Conservation (phyloP, 352 stramenopile genomes). For the Phytophthora kernoviae region DNA sequence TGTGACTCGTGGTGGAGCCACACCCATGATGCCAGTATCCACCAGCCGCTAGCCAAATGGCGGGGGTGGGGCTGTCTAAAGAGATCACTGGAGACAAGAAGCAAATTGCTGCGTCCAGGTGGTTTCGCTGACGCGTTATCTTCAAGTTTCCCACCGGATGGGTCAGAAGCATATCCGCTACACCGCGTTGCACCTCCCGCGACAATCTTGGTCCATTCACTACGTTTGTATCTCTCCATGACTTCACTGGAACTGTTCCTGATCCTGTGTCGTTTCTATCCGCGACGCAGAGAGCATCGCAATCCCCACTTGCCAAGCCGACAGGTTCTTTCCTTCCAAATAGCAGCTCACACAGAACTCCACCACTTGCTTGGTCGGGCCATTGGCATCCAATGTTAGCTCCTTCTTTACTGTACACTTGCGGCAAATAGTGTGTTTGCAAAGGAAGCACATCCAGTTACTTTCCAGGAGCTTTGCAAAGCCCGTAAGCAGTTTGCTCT, state of each 20-base stretch:
- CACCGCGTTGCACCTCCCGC: no score
- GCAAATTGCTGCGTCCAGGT: no score
- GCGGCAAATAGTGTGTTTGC: conserved; percentile 34
- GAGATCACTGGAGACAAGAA: no score
- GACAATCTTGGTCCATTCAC: no score
- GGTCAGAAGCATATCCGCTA: no score
- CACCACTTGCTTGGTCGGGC: conserved; percentile 28
- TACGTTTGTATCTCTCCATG: no score
- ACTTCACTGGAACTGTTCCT: neutral
- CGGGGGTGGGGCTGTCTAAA: no score
- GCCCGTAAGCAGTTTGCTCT: conserved; percentile 24
- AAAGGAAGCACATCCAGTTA: conserved; percentile 35
- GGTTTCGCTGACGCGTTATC: no score
- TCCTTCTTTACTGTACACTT: conserved; percentile 57
- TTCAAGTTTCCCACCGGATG: no score
- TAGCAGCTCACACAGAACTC: conserved; percentile 62
- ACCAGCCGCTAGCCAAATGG: no score
- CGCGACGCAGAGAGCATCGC: conserved; percentile 11
- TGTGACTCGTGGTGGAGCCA: no score
- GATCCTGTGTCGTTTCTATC: neutral
- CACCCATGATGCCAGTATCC: no score
- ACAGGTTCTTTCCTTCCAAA: conserved; percentile 42
- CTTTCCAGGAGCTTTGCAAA: conserved; percentile 30
- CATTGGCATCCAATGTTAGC: conserved; percentile 15
- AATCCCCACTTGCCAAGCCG: conserved; percentile 47